These are phyloP conservation scores for Ceratorhiza oryzae-sativae DNA, from an alignment of 1,284 basidiomycete genomes.

Conservation along the genomic window DNA sequence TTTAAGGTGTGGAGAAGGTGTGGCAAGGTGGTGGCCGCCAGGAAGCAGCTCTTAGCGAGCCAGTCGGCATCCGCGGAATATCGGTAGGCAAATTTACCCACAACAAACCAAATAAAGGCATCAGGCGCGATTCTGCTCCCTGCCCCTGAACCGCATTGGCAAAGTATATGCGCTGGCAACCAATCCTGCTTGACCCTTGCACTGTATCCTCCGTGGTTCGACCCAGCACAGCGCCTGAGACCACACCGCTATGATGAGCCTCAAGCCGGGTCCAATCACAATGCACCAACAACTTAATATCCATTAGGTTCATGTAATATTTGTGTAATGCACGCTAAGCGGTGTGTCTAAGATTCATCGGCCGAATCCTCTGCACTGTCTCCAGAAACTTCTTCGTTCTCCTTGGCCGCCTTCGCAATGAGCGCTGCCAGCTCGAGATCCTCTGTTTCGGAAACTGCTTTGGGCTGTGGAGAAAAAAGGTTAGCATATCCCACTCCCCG, in stretches of 20 bases:
- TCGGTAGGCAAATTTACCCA: conserved; percentile 22
- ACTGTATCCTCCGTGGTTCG: neutral
- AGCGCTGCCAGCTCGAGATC: conserved; percentile 93
- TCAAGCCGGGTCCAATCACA: neutral
- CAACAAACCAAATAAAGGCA: conserved; percentile 17
- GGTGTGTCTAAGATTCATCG: conserved; percentile 48
- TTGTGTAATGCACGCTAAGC: neutral
- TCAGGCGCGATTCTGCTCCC: neutral
- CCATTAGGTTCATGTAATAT: conserved; percentile 2
- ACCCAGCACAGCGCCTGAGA: neutral
- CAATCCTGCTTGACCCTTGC: neutral
- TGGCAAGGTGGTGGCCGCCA: conserved; percentile 12
- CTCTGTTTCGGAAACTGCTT: conserved; percentile 96
- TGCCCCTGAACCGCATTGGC: neutral
- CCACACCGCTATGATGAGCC: neutral
- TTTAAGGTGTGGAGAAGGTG: neutral
- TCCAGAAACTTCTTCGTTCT: conserved; percentile 93
- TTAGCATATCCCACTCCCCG: neutral
- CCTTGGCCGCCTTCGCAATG: conserved; percentile 90
- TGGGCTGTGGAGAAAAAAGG: conserved; percentile 65
- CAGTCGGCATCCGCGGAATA: conserved; percentile 30
- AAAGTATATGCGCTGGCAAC: neutral
- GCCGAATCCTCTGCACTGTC: conserved; percentile 75
- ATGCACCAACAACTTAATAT: neutral
- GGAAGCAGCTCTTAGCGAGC: conserved; percentile 14